Evolutionary conservation across 805 yeast genomes (phyloP).

Genomic region (Cyberlindnera xylosilytica): DNA sequence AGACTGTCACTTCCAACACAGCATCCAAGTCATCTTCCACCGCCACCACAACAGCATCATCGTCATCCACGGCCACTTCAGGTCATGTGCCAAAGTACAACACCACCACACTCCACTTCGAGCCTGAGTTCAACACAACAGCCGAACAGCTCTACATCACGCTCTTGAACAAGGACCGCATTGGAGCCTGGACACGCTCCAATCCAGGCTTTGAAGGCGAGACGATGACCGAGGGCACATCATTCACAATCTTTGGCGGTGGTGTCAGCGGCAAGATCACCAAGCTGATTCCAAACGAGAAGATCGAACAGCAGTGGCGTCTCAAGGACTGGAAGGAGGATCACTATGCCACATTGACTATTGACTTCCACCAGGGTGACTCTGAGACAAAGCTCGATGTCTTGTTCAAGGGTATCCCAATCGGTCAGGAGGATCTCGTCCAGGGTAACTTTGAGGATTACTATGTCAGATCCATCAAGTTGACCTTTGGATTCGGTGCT

Average conservation of each 20-base stretch:
- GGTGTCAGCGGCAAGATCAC: constrained; percentile 71
- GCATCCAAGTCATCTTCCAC: constrained; percentile 10
- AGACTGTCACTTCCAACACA: background rate
- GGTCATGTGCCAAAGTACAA: constrained; percentile 59
- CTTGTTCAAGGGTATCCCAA: constrained; percentile 82
- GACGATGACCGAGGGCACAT: constrained; percentile 47
- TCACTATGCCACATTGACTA: constrained; percentile 66
- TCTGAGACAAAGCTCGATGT: constrained; percentile 81
- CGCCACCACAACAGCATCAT: constrained; percentile 13
- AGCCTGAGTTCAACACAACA: constrained; percentile 79
- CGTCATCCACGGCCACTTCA: constrained; percentile 18
- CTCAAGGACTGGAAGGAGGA: constrained; percentile 85
- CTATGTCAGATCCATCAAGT: constrained; percentile 83
- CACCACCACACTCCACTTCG: constrained; percentile 74
- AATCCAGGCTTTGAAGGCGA: constrained; percentile 52
- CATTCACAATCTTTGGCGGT: constrained; percentile 80
- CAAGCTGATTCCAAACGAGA: constrained; percentile 54
- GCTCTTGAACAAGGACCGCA: constrained; percentile 69
- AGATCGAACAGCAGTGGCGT: constrained; percentile 80
- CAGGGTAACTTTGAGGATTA: constrained; percentile 83
- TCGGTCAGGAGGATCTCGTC: constrained; percentile 91
- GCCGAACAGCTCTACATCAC: constrained; percentile 84
- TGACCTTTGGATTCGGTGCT: constrained; percentile 95
- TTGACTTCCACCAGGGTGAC: constrained; percentile 72
- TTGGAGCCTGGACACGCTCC: constrained; percentile 90